Base-by-base conservation (phyloP, 1,139 yeast species). In the Pichia sp. region DNA sequence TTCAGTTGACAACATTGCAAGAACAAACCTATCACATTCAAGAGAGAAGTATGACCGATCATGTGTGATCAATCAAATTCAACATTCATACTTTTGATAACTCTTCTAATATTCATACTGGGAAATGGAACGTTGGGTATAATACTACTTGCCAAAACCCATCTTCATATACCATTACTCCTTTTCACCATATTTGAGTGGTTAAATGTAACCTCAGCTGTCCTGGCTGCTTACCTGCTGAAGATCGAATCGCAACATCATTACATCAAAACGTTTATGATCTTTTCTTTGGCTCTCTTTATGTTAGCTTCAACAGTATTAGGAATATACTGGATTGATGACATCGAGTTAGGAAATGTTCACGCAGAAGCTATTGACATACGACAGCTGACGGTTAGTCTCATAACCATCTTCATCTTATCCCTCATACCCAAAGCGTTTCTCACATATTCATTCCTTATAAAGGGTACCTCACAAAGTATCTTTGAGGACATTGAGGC, bases 321-420 rank as follows among this genome's bases (percentile, higher is more conserved):
- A 8, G 37, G 43, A 18, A 34, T 36, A 18, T 44, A 42, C 22
- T 42, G 44, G 44, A 34, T 40, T 15, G 37, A 40, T 16, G 18
- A 35, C 17, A 30, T 38, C 7, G 23, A 40, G 6, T 38, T 35
- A 3, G 16, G 17, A 21, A 21, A 32, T n/a, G n/a, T n/a, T 23
- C 26, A 23, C 12, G 8, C 26, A 11, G 15, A 10, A 5, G 26
- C 6, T 1, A 10, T n/a, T 4, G 22, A 30, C 13, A 6, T 31
- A 4, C 22, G 40, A n/a, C 39, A 37, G 14, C 12, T 42, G 6
- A 6, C 30, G 21, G 27, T 37, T 12, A 23, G 33, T n/a, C 37
- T 44, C 9, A 28, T 17, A 3, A 42, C 41, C 10, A 9, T 35
- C 6, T 38, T 42, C 21, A 38, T 31, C 2, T 6, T 35, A 4